These are phyloP conservation scores for Boletus sp. DNA, from an alignment of 768 basidiomycete genomes.

Conservation along the genomic window DNA sequence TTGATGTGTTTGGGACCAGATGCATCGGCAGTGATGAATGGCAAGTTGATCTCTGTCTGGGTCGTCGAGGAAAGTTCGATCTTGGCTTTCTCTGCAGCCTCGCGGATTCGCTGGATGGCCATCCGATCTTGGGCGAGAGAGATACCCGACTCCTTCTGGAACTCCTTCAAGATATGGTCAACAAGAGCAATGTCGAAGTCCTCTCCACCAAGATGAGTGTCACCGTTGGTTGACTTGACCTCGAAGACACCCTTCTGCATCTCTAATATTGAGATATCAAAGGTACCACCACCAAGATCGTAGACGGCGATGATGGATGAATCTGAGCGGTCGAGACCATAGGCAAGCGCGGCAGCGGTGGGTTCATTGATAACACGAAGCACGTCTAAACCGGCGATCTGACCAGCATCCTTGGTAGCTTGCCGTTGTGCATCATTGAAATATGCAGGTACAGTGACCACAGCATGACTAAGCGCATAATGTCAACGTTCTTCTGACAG, in stretches of 20 bases:
- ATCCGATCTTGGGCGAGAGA: conserved; percentile 84
- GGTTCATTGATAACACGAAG: conserved; percentile 99
- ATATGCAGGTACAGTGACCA: conserved; percentile 96
- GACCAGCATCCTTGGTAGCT: conserved; percentile 96
- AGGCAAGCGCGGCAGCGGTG: conserved; percentile 96
- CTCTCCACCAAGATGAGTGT: conserved; percentile 96
- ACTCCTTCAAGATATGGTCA: conserved; percentile 80
- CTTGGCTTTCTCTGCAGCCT: conserved; percentile 99
- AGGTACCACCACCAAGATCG: conserved; percentile 97
- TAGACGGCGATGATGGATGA: conserved; percentile 95
- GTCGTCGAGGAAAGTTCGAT: conserved; percentile 93
- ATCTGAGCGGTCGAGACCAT: conserved; percentile 82
- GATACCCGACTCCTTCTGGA: conserved; percentile 89
- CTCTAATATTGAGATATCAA: conserved; percentile 99
- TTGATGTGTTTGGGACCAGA: conserved; percentile 98
- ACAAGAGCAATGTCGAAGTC: conserved; percentile 94
- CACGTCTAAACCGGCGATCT: conserved; percentile 96
- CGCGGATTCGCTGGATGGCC: conserved; percentile 98
- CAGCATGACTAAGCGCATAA: conserved; percentile 57
- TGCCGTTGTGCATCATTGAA: conserved; percentile 99
- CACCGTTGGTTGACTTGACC: conserved; percentile 99
- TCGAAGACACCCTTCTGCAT: conserved; percentile 99
- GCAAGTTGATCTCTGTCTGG: conserved; percentile 96
- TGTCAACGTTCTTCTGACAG: background rate
- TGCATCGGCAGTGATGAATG: conserved; percentile 96